These are phyloP conservation scores for Kodamaea arcana DNA, from an alignment of 1,139 yeast species.

Conservation along the genomic window DNA sequence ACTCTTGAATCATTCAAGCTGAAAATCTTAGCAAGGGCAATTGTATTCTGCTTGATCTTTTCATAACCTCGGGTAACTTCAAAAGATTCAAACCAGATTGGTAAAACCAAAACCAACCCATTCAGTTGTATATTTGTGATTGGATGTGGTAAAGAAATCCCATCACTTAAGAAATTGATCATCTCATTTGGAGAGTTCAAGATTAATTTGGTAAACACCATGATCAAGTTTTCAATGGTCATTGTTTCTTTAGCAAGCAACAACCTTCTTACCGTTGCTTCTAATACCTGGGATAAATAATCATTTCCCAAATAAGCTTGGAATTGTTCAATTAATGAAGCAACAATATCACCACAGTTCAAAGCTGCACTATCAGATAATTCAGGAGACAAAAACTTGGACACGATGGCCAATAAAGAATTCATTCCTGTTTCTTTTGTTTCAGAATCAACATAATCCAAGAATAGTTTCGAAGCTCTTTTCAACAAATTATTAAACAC, in stretches of 20 bases:
- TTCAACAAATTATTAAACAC: slow-evolving; percentile 62
- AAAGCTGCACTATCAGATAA: slow-evolving; percentile 78
- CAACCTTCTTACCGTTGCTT: slow-evolving; percentile 69
- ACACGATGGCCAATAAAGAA: slow-evolving; percentile 55
- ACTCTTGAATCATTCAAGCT: slow-evolving; percentile 54
- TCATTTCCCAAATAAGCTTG: slow-evolving; percentile 44
- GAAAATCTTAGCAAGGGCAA: slow-evolving; percentile 66
- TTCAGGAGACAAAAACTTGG: slow-evolving; percentile 66
- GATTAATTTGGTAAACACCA: slow-evolving; percentile 73
- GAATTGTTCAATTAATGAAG: slow-evolving; percentile 62
- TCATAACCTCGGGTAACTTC: slow-evolving; percentile 78
- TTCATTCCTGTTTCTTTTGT: slow-evolving; percentile 48
- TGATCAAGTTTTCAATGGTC: slow-evolving; percentile 70
- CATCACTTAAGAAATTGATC: slow-evolving; percentile 50
- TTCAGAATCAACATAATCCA: slow-evolving; percentile 33
- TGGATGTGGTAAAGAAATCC: slow-evolving; percentile 32
- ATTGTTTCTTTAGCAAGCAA: slow-evolving; percentile 62
- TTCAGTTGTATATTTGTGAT: slow-evolving; percentile 16
- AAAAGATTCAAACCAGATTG: slow-evolving; percentile 80
- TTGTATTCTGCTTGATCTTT: slow-evolving; percentile 63
- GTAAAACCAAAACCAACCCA: slow-evolving; percentile 50
- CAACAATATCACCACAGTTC: slow-evolving; percentile 65
- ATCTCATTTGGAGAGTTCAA: slow-evolving; percentile 58
- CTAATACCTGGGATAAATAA: slow-evolving; percentile 55
- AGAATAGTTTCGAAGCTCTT: slow-evolving; percentile 45